phyloP scores from a whole-genome alignment of 139 green algal species.

The Asterochloris erici region DNA sequence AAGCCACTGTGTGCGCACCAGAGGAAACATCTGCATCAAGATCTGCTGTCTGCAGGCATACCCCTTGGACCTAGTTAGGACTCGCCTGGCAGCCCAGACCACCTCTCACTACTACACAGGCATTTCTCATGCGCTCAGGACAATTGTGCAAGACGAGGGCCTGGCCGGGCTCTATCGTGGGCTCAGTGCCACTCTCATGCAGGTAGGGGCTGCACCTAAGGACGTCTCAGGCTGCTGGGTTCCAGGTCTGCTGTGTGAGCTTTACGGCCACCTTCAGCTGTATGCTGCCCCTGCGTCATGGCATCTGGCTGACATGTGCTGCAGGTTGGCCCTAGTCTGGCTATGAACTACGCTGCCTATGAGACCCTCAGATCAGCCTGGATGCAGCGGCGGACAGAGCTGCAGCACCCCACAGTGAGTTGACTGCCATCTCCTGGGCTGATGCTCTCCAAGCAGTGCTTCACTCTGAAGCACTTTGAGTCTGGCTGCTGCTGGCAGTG shows the following conservation, averaged over 20 bases:
- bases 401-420: slow-evolving; percentile 24
- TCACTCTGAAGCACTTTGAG: background rate
- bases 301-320: background rate
- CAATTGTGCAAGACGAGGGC: slow-evolving; percentile 82
- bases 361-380: slow-evolving; percentile 63
- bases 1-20: too few species aligned
- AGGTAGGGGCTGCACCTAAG: slow-evolving; percentile 35
- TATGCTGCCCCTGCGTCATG: background rate
- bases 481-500: background rate
- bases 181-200: slow-evolving; percentile 85
- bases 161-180: slow-evolving; percentile 85
- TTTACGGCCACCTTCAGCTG: background rate
- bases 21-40: background rate
- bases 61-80: slow-evolving; percentile 92
- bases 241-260: background rate
- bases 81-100: slow-evolving; percentile 73
- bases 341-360: slow-evolving; percentile 92
- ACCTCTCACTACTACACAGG: slow-evolving; percentile 59
- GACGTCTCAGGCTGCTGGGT: background rate
- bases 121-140: slow-evolving; percentile 57
- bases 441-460: background rate
- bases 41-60: slow-evolving; percentile 80
- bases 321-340: slow-evolving; percentile 69
- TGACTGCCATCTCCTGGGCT: background rate
- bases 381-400: slow-evolving; percentile 26